Percentiles rank a stretch among this genome's conserved stretches.
Evolutionary conservation across 2,329 filamentous ascomycete species (phyloP).

Genomic region (Apiospora aurea): DNA sequence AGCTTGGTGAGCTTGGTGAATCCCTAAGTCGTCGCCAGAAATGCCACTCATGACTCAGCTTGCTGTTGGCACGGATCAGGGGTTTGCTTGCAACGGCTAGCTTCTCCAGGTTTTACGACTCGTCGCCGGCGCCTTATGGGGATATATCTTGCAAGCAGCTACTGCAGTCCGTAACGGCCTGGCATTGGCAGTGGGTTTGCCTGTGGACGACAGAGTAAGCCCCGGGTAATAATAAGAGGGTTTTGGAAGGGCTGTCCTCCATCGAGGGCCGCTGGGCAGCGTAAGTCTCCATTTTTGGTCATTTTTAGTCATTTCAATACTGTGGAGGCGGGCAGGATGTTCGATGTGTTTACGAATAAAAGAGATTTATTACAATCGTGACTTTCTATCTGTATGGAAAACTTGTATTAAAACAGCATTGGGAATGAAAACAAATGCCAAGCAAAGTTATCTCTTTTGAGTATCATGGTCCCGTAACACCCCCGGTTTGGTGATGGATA

Average conservation of each 20-base stretch:
- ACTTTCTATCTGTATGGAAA: slow-evolving; percentile 10
- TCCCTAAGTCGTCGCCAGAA: neutral
- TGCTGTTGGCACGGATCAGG: slow-evolving; percentile 17
- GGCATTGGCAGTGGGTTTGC: slow-evolving; percentile 6
- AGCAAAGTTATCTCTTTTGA: slow-evolving; percentile 22
- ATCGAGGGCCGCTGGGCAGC: neutral
- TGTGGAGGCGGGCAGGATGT: neutral
- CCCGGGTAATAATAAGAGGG: neutral
- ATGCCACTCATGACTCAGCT: slow-evolving; percentile 17
- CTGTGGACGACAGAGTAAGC: neutral
- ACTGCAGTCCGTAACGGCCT: neutral
- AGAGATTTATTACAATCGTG: slow-evolving; percentile 10
- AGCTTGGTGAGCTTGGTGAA: neutral
- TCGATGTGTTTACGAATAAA: neutral
- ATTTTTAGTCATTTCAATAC: neutral
- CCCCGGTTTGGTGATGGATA: slow-evolving; percentile 18
- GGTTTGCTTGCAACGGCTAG: neutral
- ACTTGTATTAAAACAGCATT: slow-evolving; percentile 17
- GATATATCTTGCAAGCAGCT: neutral
- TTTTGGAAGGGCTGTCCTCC: neutral
- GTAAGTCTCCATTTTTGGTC: neutral
- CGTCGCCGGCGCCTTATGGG: slow-evolving; percentile 2
- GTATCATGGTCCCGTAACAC: slow-evolving; percentile 21
- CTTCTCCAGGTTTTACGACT: slow-evolving; percentile 14
- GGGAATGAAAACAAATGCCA: neutral